A percentile compares a stretch with the other conserved stretches of the same genome.
These are phyloP conservation scores for Eleusine indica DNA, from an alignment of 176 grass and related monocot genomes.

Conservation along the genomic window DNA sequence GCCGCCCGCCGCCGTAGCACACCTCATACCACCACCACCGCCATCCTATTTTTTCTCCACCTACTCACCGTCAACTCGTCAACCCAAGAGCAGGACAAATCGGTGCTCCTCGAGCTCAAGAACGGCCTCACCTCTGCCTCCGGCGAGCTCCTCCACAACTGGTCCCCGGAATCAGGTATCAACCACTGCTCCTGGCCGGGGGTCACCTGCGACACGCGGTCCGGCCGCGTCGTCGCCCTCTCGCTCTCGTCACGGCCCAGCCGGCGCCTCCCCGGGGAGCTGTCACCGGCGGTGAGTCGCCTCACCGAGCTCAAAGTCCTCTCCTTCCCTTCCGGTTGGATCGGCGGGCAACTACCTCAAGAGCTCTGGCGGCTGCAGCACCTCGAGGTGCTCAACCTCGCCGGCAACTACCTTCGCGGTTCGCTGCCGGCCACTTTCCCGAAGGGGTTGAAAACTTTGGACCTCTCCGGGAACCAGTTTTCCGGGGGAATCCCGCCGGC, in stretches of 20 bases:
- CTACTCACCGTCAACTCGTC: conserved; percentile 11
- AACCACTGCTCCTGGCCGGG: conserved; percentile 70
- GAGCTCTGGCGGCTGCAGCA: conserved; percentile 61
- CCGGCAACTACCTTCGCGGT: conserved; percentile 66
- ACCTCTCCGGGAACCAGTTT: conserved; percentile 78
- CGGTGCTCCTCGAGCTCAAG: conserved; percentile 62
- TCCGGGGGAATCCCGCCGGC: conserved; percentile 53
- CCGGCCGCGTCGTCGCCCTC: conserved; percentile 57
- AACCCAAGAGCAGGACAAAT: conserved; percentile 33
- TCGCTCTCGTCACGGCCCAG: conserved; percentile 33
- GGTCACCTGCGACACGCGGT: conserved; percentile 58
- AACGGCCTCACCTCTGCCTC: conserved; percentile 41
- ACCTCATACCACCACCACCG: background rate
- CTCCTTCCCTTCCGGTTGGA: conserved; percentile 52
- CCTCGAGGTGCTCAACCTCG: conserved; percentile 67
- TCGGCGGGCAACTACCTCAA: conserved; percentile 60
- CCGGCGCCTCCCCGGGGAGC: conserved; percentile 41
- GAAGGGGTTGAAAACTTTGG: conserved; percentile 55
- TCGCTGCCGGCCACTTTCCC: conserved; percentile 63
- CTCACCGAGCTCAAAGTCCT: conserved; percentile 63
- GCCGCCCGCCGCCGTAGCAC: conserved; percentile 37
- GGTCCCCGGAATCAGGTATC: conserved; percentile 23
- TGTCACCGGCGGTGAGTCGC: conserved; percentile 49
- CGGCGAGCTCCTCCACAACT: conserved; percentile 36
- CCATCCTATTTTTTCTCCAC: conserved; percentile 31